Conservation (phyloP, 208 protist species). For the Leptomonas seymouri region DNA sequence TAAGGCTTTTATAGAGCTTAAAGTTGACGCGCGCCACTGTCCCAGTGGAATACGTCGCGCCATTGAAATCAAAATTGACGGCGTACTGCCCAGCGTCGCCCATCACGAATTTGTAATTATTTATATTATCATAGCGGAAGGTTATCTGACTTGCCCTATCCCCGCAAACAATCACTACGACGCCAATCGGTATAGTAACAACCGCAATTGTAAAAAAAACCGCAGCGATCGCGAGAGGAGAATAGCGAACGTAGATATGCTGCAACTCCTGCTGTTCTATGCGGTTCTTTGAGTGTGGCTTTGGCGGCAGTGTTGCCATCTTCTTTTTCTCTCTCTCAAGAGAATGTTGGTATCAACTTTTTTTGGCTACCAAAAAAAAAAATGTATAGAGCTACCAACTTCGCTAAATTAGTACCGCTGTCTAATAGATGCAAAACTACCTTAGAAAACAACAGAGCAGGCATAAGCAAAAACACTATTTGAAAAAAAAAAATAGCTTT, state of each 20-base stretch:
- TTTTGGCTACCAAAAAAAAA: neutral
- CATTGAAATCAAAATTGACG: conserved; percentile 57
- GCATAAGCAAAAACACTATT: too few species aligned
- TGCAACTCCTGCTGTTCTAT: conserved; percentile 95
- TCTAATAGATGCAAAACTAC: neutral
- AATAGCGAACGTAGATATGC: conserved; percentile 96
- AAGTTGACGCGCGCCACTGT: conserved; percentile 49
- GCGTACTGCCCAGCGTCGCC: conserved; percentile 24
- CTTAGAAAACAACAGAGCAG: too few species aligned
- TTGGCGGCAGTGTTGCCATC: conserved; percentile 32
- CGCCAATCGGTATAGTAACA: conserved; percentile 94
- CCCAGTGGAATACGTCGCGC: conserved; percentile 43
- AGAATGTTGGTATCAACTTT: neutral
- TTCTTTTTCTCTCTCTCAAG: conserved; percentile 1
- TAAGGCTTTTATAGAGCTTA: conserved; percentile 67
- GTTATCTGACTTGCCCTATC: conserved; percentile 57
- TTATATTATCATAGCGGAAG: conserved; percentile 80
- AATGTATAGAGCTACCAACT: neutral
- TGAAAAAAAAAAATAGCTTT: too few species aligned
- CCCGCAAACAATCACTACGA: conserved; percentile 83
- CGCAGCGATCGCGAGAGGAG: conserved; percentile 87
- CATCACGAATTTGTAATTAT: conserved; percentile 49
- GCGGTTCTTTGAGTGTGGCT: conserved; percentile 39
- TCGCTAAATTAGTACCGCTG: too few species aligned
- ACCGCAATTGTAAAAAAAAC: conserved; percentile 93